phyloP scores from a whole-genome alignment of 169 alveolate species.

The Plasmodium reichenowi region DNA sequence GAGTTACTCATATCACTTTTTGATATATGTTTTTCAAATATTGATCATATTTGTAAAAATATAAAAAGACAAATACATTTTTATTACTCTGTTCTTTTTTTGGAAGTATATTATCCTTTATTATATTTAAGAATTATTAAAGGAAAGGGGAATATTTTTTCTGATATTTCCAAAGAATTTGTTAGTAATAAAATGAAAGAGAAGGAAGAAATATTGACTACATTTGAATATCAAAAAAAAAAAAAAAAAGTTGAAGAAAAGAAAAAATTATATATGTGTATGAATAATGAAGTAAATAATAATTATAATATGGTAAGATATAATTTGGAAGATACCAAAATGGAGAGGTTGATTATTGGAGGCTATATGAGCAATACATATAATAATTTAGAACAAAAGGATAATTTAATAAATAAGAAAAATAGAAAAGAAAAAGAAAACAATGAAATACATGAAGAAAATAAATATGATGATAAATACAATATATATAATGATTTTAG shows the following conservation, averaged over 20 bases:
- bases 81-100: slow-evolving; percentile 49
- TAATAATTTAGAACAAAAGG: too few species aligned
- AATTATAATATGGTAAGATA: too few species aligned
- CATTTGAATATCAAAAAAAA: neutral
- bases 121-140: slow-evolving; percentile 49
- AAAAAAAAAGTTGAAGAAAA: too few species aligned
- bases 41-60: slow-evolving; percentile 68
- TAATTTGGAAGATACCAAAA: too few species aligned
- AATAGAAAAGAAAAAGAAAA: neutral
- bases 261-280: too few species aligned
- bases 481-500: neutral
- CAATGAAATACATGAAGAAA: neutral
- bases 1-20: slow-evolving; percentile 25
- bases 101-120: slow-evolving; percentile 65
- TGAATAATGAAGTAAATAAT: too few species aligned
- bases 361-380: too few species aligned
- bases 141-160: neutral
- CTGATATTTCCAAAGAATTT: neutral
- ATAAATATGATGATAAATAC: neutral
- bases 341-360: too few species aligned
- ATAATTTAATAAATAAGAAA: neutral
- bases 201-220: neutral
- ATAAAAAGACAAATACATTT: slow-evolving; percentile 50
- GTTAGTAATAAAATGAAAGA: neutral
- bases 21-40: slow-evolving; percentile 48